Evolutionary conservation across 2,329 filamentous ascomycete genomes (phyloP).

Genomic region (Colletotrichum lupini): DNA sequence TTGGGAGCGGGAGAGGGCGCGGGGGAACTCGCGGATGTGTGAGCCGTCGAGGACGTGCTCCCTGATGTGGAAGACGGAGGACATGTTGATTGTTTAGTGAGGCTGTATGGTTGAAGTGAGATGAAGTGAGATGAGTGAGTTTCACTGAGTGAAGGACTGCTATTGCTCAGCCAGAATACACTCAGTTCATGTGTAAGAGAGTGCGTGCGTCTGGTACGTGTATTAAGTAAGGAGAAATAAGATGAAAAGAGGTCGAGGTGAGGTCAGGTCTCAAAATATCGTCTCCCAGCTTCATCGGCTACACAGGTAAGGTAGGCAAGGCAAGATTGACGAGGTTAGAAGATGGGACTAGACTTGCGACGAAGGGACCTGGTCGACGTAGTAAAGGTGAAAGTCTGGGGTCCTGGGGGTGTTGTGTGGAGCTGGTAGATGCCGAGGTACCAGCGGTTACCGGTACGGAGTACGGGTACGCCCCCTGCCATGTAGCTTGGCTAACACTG

Average conservation of each 20-base stretch:
- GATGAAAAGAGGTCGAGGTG: background rate
- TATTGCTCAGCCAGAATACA: background rate
- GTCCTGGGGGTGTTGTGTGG: slow-evolving; percentile 9
- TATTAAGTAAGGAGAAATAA: background rate
- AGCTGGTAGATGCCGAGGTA: slow-evolving; percentile 31
- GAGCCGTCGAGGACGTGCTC: slow-evolving; percentile 80
- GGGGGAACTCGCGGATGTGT: slow-evolving; percentile 85
- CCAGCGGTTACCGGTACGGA: slow-evolving; percentile 11
- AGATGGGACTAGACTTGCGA: background rate
- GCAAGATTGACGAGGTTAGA: background rate
- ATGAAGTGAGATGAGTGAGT: background rate
- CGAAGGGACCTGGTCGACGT: background rate
- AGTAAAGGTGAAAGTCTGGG: background rate
- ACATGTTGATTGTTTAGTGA: slow-evolving; percentile 39
- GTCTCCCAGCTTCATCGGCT: background rate
- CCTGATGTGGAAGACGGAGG: slow-evolving; percentile 69
- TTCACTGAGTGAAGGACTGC: background rate
- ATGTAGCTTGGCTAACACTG: too few species aligned
- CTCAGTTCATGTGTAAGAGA: background rate
- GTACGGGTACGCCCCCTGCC: background rate
- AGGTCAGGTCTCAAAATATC: background rate
- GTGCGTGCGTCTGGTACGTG: background rate
- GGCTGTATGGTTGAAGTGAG: background rate
- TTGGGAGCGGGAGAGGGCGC: slow-evolving; percentile 76
- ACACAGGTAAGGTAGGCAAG: background rate